phyloP scores from a whole-genome alignment of 805 yeast genomes.

The Candida mattraensis region DNA sequence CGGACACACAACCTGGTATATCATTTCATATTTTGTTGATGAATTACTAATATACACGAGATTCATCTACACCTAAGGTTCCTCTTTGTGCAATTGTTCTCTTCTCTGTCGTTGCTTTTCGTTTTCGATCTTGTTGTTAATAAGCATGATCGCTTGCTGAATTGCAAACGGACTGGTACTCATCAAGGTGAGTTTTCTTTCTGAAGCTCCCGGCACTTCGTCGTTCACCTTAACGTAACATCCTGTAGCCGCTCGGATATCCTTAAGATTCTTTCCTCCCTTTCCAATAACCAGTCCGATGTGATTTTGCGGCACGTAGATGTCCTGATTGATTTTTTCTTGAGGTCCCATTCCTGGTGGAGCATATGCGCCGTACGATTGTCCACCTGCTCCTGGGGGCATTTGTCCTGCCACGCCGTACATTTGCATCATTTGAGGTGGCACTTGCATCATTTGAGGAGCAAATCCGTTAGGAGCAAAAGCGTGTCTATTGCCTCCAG shows the following conservation, averaged over 20 bases:
- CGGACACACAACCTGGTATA: conserved; percentile 1
- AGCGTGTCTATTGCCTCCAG: conserved; percentile 4
- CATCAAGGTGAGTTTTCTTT: conserved; percentile 64
- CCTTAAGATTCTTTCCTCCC: conserved; percentile 80
- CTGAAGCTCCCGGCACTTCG: conserved; percentile 52
- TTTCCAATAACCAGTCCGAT: conserved; percentile 87
- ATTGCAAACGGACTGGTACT: conserved; percentile 64
- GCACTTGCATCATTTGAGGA: conserved; percentile 28
- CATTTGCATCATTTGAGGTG: conserved; percentile 28
- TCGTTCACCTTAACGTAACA: conserved; percentile 71
- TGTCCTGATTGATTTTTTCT: conserved; percentile 64
- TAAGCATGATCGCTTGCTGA: conserved; percentile 69
- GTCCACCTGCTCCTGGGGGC: conserved; percentile 9
- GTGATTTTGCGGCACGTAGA: conserved; percentile 71
- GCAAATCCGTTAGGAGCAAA: conserved; percentile 16
- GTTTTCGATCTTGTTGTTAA: conserved; percentile 67
- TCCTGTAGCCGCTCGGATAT: conserved; percentile 72
- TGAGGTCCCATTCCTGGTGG: conserved; percentile 23
- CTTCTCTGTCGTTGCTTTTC: conserved; percentile 46
- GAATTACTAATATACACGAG: conserved; percentile 12
- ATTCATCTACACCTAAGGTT: not conserved
- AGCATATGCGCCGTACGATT: conserved; percentile 3
- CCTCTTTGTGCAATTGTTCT: conserved; percentile 17
- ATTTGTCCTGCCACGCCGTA: conserved; percentile 19
- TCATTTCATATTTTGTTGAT: not conserved